Base-by-base conservation (phyloP, 768 basidiomycete genomes). In the Tephrocybe sp. region DNA sequence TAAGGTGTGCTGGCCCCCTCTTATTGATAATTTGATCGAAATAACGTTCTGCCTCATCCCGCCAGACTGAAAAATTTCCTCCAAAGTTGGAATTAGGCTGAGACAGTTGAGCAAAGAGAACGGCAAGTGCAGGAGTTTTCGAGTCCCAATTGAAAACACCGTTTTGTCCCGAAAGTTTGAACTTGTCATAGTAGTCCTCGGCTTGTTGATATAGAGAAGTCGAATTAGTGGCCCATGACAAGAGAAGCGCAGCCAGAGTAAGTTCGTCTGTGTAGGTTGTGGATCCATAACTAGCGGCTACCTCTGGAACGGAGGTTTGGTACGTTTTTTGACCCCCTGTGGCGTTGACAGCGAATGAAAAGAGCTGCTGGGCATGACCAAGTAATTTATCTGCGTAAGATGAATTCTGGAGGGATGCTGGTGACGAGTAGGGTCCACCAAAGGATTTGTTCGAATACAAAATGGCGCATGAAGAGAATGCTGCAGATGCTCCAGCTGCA, bases 131-230 rank as follows among this genome's bases (percentile, higher is more conserved):
- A 1, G 91, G 86, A 1, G 78, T 80, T 64, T 90, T 88, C 3
- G 81, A 79, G 61, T 94, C 94, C 94, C 94, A 97, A 63, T 94
- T 94, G 68, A 93, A 88, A 4, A 87, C 82, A 2, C 72, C 67
- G 38, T 83, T 68, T 27, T 75, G 69, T 1, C 72, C 72, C 2
- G 67, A 64, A 0, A 94, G 72, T 19, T 73, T 64, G 60, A 80
- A 88, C 25, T 78, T 67, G 9, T 68, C 59, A 63, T 83, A 92
- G 60, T 80, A 80, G 6, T 69, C 62, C 60, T 81, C 74, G 1
- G 89, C 89, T 50, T 88, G 78, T 18, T 73, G 61, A 58, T 83
- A 91, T 46, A 79, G 71, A 2, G 71, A 64, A 8, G 79, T 70
- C 1, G 80, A 80, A 48, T 85, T 83, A 24, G 77, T 82, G 1